Evolutionary conservation across 768 basidiomycete genomes (phyloP).

Genomic region (Mycena vulgaris): DNA sequence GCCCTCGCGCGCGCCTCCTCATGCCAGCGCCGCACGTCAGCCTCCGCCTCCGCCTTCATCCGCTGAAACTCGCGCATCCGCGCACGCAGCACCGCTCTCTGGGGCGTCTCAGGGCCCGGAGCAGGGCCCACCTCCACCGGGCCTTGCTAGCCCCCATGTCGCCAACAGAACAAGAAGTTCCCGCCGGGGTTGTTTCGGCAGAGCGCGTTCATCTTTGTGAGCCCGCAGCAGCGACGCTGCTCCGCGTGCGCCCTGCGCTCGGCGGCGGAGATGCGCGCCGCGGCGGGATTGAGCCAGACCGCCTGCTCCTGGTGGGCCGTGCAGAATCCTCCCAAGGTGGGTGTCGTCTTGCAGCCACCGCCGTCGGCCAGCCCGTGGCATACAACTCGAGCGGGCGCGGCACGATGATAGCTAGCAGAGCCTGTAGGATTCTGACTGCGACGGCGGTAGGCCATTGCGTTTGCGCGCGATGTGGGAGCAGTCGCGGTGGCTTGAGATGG

Average conservation of each 20-base stretch:
- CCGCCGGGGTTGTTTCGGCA: conserved; percentile 18
- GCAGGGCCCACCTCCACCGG: not conserved
- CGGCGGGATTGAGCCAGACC: conserved; percentile 12
- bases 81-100: conserved; percentile 3
- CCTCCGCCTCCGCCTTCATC: not conserved
- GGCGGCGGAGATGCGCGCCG: not conserved
- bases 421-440: too few species aligned
- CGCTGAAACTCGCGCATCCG: conserved; percentile 19
- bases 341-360: not conserved
- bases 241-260: conserved; percentile 18
- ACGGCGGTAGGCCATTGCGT: too few species aligned
- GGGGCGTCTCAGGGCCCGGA: conserved; percentile 3
- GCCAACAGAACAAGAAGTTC: conserved; percentile 10
- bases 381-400: too few species aligned
- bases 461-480: too few species aligned
- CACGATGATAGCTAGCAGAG: too few species aligned
- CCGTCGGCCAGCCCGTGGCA: not conserved
- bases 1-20: not conserved
- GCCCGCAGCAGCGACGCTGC: conserved; percentile 23
- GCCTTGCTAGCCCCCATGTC: conserved; percentile 15
- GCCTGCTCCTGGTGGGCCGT: conserved; percentile 11
- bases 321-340: conserved; percentile 7
- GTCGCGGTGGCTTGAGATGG: too few species aligned
- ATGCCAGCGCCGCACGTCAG: not conserved
- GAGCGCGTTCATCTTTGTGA: conserved; percentile 22